Percentiles rank a stretch among this genome's conserved stretches.
These are phyloP conservation scores for Fonsecaea multimorphosa DNA, from an alignment of 2,329 filamentous ascomycete species.

Conservation along the genomic window DNA sequence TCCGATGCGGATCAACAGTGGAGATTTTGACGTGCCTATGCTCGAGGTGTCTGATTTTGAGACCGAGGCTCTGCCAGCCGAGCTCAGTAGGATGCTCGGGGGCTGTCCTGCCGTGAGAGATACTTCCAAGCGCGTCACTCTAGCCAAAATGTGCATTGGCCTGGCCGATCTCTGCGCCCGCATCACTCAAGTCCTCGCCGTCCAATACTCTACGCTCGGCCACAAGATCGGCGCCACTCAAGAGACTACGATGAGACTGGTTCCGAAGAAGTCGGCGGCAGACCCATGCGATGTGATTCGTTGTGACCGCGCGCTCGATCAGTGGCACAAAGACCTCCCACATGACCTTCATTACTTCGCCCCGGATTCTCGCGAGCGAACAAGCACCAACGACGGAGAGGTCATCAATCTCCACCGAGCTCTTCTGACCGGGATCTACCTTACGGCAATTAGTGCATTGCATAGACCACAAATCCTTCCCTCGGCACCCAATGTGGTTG, in stretches of 20 bases:
- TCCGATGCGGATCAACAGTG: conserved; percentile 88
- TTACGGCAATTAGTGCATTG: conserved; percentile 86
- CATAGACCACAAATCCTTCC: conserved; percentile 91
- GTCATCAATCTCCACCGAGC: conserved; percentile 74
- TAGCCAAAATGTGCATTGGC: conserved; percentile 88
- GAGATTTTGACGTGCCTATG: conserved; percentile 94
- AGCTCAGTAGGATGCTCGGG: conserved; percentile 70
- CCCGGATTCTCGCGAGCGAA: conserved; percentile 60
- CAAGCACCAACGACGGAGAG: conserved; percentile 62
- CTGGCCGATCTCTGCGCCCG: conserved; percentile 89
- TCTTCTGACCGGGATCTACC: conserved; percentile 92
- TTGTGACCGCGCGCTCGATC: conserved; percentile 78
- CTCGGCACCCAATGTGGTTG: conserved; percentile 63
- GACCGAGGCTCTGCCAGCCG: conserved; percentile 69
- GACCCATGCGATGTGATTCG: conserved; percentile 78
- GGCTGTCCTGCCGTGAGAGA: conserved; percentile 76
- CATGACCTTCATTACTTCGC: conserved; percentile 70
- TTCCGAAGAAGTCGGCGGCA: conserved; percentile 85
- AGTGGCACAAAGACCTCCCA: conserved; percentile 77
- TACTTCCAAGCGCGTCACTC: conserved; percentile 72
- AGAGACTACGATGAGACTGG: conserved; percentile 83
- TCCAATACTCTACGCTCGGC: conserved; percentile 90
- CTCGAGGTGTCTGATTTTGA: conserved; percentile 85
- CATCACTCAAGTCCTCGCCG: conserved; percentile 85
- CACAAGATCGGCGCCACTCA: conserved; percentile 75